These are phyloP conservation scores for Fusarium oligoseptatum DNA, from an alignment of 2,329 filamentous ascomycete genomes.

Conservation along the genomic window DNA sequence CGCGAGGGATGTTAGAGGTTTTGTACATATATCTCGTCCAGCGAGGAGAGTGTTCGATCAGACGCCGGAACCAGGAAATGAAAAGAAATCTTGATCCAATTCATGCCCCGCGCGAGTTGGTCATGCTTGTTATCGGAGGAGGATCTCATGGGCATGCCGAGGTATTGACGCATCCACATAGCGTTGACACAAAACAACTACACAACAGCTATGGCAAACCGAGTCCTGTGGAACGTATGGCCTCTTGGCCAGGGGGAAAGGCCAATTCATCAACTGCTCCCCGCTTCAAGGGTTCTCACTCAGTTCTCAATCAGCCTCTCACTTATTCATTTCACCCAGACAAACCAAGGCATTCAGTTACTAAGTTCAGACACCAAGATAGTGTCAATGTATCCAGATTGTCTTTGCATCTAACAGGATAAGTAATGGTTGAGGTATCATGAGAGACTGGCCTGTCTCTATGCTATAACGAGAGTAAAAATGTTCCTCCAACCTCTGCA, in stretches of 20 bases:
- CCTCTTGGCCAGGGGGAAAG: neutral
- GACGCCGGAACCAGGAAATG: constrained; percentile 37
- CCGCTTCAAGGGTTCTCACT: neutral
- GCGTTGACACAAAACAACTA: neutral
- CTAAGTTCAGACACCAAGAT: neutral
- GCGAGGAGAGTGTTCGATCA: constrained; percentile 34
- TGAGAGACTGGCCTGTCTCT: constrained; percentile 30
- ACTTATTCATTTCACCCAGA: neutral
- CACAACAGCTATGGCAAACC: neutral
- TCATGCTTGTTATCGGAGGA: neutral
- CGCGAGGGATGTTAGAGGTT: constrained; percentile 19
- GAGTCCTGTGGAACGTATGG: neutral
- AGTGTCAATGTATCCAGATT: constrained; percentile 11
- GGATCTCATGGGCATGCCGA: neutral
- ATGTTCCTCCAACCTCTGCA: constrained; percentile 34
- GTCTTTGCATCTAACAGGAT: constrained; percentile 19
- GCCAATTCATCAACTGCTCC: neutral
- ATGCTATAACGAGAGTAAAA: constrained; percentile 37
- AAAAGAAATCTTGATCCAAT: constrained; percentile 27
- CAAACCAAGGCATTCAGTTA: neutral
- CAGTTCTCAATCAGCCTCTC: neutral
- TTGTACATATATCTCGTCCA: constrained; percentile 46
- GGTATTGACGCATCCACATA: neutral
- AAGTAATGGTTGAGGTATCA: constrained; percentile 22
- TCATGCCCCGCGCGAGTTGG: neutral